Base-by-base conservation (phyloP, 306 rosid species). In the Betula pendula region DNA sequence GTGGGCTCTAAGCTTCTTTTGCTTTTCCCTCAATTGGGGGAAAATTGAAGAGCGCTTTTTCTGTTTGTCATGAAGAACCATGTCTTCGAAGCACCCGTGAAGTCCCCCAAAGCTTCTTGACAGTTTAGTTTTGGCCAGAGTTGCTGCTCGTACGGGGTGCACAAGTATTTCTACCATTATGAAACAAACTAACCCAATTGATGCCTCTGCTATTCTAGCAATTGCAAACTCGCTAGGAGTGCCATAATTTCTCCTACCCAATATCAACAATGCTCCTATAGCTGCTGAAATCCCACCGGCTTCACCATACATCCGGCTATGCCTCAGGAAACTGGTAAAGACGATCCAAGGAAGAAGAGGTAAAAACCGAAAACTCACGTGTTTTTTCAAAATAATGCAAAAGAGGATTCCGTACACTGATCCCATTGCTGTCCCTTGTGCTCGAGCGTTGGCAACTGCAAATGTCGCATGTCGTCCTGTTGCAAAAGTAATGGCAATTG, bases 341-440 rank as follows among this genome's bases (percentile, higher is more conserved):
- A 82, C 2, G 31, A 94, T 80, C 98, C 97, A 94, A 45, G 94
- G 97, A 15, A 94, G 15, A 75, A 92, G 84, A 29, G 89, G 50
- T 67, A 91, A 76, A 68, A 91, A 77, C 51, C 84, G 86, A 35
- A 88, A 35, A 22, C 8, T 8, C 42, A 47, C 68, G 75, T 16
- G 29, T 7, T 43, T 85, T 9, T 78, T 59, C 38, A 91, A 80
- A 40, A 89, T 29, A 75, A 79, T 88, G 59, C 82, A 75, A 38
- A 89, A 85, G 48, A 94, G 19, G 56, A 90, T 55, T 49, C 98
- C 97, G 5, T 85, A 91, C 76, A 90, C 71, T 20, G 97, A 87
- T 42, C 98, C 97, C 81, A 91, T 82, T 11, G 91, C 91, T 1
- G 96, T 92, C 58, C 96, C 96, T 78, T 92, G 97, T 9, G 78